Evolutionary conservation across 495 filamentous ascomycete species (phyloP), one percentile per base, ranked within the genome.

Genomic region (Trichoderma virens): DNA sequence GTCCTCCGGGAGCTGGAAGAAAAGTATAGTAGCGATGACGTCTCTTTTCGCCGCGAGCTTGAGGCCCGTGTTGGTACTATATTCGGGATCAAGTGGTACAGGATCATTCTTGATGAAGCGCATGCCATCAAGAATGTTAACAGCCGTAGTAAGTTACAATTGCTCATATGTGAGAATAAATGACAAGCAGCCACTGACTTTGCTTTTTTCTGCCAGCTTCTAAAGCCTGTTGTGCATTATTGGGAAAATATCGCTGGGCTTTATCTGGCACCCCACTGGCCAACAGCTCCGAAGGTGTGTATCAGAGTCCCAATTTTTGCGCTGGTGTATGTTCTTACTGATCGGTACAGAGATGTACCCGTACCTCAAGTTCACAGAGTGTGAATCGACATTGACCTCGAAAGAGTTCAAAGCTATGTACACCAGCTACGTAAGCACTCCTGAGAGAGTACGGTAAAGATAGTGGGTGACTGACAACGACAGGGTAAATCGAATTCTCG

Each of bases 81-180:
- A 0, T 85, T 88, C 69, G 61, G 68, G 7, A 74, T 82, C 7
- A 70, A 76, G 0, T 89, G 78, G 65, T 74, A 79, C 23, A 75
- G 86, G 1, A 75, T 90, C 0, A 76, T 88, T 13, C 75, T 88
- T 0, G 85, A 88, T 63, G 87, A 88, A 67, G 83, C 80, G 0
- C 86, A 88, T 62, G 67, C 68, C 0, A 90, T 90, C 69, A 89
- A 88, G 60, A 90, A 90, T 65, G 71, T 76, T 27, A 59, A 69
- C 0, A 67, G 61, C 35, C 61, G 59, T 30, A 73, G 70, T 67
- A 62, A 62, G 67, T 64, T 4, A n/a, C 2, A 5, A 20, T 23
- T 28, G 2, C 7, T 35, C 47, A 14, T 30, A 2, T 28, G 2
- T n/a, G n/a, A 38, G 13, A 2, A 6, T 35, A 35, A 35, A 35